Base-by-base conservation (phyloP, 1,284 basidiomycete genomes). In the Ustilago shanxiensis region DNA sequence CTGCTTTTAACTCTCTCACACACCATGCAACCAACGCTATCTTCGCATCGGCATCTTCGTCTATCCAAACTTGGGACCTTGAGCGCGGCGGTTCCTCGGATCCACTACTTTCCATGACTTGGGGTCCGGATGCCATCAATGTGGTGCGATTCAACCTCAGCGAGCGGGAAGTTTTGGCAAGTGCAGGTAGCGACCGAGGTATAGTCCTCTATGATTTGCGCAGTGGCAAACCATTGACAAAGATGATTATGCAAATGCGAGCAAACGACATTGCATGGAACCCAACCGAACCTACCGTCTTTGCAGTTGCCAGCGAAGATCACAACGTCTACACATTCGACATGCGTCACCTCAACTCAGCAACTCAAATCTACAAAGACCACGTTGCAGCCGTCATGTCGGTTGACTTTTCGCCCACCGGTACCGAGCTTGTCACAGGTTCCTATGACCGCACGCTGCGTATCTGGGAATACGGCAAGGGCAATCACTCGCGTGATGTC, bases 261-360 rank as follows among this genome's bases (percentile, higher is more conserved):
- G 80, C 87, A n/a, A 99, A 99, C 81, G 90, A 93, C 39, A 89
- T 99, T 5, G 90, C 94, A 22, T 99, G 95, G 95, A 98, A 94
- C 56, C 96, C 97, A 0, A 95, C 94, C 0, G 92, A 96, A 85
- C 96, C 97, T 0, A 98, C 95, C 0, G 90, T 92, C 3, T 88
- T 98, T 41, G 90, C 98, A 2, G 90, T 98, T 16, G 97, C 94
- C 14, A 97, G 95, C 1, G 97, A 99, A 88, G 97, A 99, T 86
- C 95, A 98, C 88, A 98, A 98, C 83, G 89, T 99, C 45, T 99
- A 99, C 87, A 98, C 97, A 0, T 99, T 97, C 86, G 97, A 99
- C 85, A 93, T 99, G 72, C 91, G 96, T 50, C 91, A 93, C 67
- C 89, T 99, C 55, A 88, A 89, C 11, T 89, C 90, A 0, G 95